Evolutionary conservation across 164 flowering plant species (phyloP).

Genomic region (Nymphaea thermarum): DNA sequence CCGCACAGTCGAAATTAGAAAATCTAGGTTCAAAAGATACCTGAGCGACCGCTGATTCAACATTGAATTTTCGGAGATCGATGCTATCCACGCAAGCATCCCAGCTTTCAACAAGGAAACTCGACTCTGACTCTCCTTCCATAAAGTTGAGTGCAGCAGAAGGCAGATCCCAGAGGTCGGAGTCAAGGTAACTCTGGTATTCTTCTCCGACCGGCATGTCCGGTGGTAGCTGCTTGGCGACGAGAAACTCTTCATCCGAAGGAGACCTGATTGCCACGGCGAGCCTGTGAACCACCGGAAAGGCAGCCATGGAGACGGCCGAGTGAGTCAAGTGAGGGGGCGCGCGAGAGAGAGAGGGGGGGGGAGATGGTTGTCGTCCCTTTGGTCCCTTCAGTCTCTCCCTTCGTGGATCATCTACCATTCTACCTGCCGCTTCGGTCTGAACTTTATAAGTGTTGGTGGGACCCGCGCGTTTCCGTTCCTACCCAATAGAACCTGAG

Average conservation of each 20-base stretch:
- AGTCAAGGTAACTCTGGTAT: conserved; percentile 66
- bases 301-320: background rate
- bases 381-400: too few species aligned
- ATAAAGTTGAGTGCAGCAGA: conserved; percentile 27
- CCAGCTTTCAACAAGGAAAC: conserved; percentile 20
- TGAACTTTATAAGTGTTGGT: too few species aligned
- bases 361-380: background rate
- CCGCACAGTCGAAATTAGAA: background rate
- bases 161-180: conserved; percentile 92
- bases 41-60: conserved; percentile 40
- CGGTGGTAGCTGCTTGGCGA: conserved; percentile 50
- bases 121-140: conserved; percentile 9
- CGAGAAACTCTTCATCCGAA: conserved; percentile 34
- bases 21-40: conserved; percentile 15
- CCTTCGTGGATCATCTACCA: too few species aligned
- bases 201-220: conserved; percentile 52
- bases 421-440: too few species aligned
- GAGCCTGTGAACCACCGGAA: conserved; percentile 31
- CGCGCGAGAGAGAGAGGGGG: background rate
- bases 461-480: too few species aligned
- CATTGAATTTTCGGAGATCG: conserved; percentile 35
- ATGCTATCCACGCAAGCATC: conserved; percentile 23
- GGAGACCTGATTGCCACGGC: conserved; percentile 48
- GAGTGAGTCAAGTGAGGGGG: background rate
- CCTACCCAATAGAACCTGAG: too few species aligned